Evolutionary conservation across 306 rosid species (phyloP).

Genomic region (Cucurbita maxima): DNA sequence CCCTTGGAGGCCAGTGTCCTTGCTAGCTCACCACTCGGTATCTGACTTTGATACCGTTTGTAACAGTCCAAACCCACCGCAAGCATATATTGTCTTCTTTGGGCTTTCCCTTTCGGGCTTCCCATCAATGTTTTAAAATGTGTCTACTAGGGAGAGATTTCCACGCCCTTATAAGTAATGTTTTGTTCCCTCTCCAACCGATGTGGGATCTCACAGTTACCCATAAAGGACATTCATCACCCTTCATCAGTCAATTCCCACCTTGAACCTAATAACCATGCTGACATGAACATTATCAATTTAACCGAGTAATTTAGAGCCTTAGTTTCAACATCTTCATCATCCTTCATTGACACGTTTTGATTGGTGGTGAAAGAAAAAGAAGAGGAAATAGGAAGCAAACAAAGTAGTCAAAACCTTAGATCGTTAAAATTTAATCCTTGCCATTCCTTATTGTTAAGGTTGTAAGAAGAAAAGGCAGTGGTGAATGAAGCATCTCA

Average conservation of each 20-base stretch:
- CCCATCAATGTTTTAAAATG: too few relatives aligned
- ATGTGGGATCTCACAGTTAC: background rate
- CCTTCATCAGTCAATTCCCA: background rate
- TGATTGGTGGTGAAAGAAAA: background rate
- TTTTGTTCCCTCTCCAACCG: too few relatives aligned
- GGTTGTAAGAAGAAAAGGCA: background rate
- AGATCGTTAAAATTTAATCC: background rate
- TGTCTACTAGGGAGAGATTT: too few relatives aligned
- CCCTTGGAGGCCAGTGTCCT: too few relatives aligned
- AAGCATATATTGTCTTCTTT: too few relatives aligned
- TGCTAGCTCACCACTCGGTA: too few relatives aligned
- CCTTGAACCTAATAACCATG: background rate
- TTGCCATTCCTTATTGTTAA: background rate
- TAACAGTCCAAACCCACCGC: too few relatives aligned
- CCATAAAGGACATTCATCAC: background rate
- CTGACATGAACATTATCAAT: background rate
- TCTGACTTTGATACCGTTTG: too few relatives aligned
- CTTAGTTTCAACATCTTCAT: background rate
- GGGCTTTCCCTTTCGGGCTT: too few relatives aligned
- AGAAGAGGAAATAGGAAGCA: background rate
- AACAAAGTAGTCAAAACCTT: background rate
- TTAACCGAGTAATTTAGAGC: background rate
- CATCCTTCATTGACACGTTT: background rate
- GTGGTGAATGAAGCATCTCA: background rate
- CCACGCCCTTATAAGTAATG: too few relatives aligned